phyloP scores from a whole-genome alignment of 1,284 basidiomycete species.

The Ganoderma meredithae region DNA sequence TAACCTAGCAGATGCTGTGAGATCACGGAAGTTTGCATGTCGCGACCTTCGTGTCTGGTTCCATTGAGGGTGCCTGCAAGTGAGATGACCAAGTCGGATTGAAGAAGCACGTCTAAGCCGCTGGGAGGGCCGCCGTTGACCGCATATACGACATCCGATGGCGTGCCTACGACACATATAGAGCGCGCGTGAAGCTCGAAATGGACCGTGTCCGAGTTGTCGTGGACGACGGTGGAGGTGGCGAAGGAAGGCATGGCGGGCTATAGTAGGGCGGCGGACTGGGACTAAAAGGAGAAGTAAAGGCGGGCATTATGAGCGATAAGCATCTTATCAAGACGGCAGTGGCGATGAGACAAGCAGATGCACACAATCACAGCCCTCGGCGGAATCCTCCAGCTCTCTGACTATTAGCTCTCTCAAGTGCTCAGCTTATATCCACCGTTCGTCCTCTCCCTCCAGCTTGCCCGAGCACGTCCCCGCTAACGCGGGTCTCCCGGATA shows the following conservation, averaged over 20 bases:
- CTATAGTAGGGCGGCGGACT: neutral
- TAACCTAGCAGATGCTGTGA: constrained; percentile 57
- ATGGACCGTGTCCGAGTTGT: constrained; percentile 40
- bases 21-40: constrained; percentile 57
- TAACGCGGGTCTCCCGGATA: constrained; percentile 28
- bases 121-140: constrained; percentile 52
- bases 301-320: constrained; percentile 21
- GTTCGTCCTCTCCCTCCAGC: constrained; percentile 17
- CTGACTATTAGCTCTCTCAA: constrained; percentile 8
- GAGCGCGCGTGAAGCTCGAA: constrained; percentile 48
- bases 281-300: constrained; percentile 6
- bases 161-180: constrained; percentile 46
- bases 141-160: constrained; percentile 42
- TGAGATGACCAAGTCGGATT: constrained; percentile 58
- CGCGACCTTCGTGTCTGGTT: constrained; percentile 45
- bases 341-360: constrained; percentile 38
- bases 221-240: constrained; percentile 42
- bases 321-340: constrained; percentile 30
- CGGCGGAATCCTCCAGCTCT: constrained; percentile 8
- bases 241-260: constrained; percentile 49
- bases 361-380: constrained; percentile 20
- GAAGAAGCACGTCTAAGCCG: constrained; percentile 57
- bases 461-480: constrained; percentile 30
- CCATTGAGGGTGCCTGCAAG: constrained; percentile 62
- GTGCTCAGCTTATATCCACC: constrained; percentile 11